Evolutionary conservation across 768 basidiomycete species (phyloP).

Genomic region (Albatrellus ellisii): DNA sequence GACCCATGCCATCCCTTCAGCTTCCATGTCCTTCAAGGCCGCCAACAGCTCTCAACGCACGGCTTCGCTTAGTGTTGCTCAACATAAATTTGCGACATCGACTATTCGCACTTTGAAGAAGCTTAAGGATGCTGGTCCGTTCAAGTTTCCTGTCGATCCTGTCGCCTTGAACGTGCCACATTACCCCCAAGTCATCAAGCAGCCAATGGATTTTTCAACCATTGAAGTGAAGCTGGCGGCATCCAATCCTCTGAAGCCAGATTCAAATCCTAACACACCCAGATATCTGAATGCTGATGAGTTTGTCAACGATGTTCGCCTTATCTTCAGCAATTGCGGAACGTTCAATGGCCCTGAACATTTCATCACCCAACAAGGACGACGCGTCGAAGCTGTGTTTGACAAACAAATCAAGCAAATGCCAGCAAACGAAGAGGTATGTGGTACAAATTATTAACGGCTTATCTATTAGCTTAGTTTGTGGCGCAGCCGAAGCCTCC

Average conservation of each 20-base stretch:
- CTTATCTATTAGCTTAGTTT: constrained; percentile 13
- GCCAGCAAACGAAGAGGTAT: constrained; percentile 66
- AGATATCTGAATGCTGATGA: constrained; percentile 69
- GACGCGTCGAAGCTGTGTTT: constrained; percentile 70
- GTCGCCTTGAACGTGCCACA: constrained; percentile 77
- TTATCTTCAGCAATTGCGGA: constrained; percentile 79
- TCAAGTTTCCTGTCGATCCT: constrained; percentile 80
- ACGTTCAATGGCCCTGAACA: constrained; percentile 94
- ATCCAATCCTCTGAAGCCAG: constrained; percentile 70
- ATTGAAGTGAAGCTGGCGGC: constrained; percentile 78
- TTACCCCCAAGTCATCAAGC: constrained; percentile 75
- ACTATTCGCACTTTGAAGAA: constrained; percentile 78
- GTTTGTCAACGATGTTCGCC: constrained; percentile 73
- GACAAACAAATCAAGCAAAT: constrained; percentile 82
- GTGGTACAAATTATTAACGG: constrained; percentile 14
- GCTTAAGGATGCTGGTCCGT: constrained; percentile 69
- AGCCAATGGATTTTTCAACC: constrained; percentile 90
- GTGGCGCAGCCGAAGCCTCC: constrained; percentile 27
- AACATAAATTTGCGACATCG: constrained; percentile 69
- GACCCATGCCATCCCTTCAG: constrained; percentile 7
- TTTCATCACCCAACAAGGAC: constrained; percentile 63
- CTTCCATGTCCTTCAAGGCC: constrained; percentile 9
- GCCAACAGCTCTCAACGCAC: constrained; percentile 18
- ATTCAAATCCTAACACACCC: constrained; percentile 54
- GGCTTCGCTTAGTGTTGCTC: constrained; percentile 46